Base-by-base conservation (phyloP, 2,329 filamentous ascomycete genomes). In the Apiospora saccharicola region DNA sequence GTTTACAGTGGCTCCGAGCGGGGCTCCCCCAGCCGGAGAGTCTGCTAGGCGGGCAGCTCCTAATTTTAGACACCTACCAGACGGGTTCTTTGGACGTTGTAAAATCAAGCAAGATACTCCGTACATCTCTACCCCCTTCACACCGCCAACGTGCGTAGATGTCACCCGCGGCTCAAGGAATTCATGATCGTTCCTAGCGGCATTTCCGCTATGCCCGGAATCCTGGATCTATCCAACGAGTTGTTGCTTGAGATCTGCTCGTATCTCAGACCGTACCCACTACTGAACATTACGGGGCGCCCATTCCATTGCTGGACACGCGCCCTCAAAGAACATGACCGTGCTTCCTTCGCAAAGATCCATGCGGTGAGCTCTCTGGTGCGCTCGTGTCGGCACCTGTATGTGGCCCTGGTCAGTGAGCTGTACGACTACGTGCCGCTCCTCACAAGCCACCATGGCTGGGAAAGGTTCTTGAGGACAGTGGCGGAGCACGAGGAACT, bases 351-450 rank as follows among this genome's bases (percentile, higher is more conserved):
- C 6, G 44, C 14, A 19, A 68, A 47, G 26, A 24, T 47, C 19
- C n/a, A 68, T 4, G n/a, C 13, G 7, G 24, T 68, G 41, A 46
- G 46, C 41, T 68, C 67, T 14, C 67, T 68, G 14, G 43, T 68
- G n/a, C 24, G 67, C 43, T 68, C 67, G 14, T 68, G 67, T 7
- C 41, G 41, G 6, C 41, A 34, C 5, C 10, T 68, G 41, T n/a
- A 68, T 24, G 43, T n/a, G 24, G 67, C 30, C 47, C 41, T 47
- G 26, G 16, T 68, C n/a, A 13, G 44, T 44, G 41, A 44, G 14
- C 6, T 68, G 41, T 68, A 68, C 67, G n/a, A 30, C 3, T 68
- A 68, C 43, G 26, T 47, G 24, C 67, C 67, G 67, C 67, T 68
- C 41, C 67, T 68, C 44, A 37, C 41, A 1, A 34, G 10, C 44